Conservation (phyloP, 768 basidiomycete species). For the Coprinopsis sp. region DNA sequence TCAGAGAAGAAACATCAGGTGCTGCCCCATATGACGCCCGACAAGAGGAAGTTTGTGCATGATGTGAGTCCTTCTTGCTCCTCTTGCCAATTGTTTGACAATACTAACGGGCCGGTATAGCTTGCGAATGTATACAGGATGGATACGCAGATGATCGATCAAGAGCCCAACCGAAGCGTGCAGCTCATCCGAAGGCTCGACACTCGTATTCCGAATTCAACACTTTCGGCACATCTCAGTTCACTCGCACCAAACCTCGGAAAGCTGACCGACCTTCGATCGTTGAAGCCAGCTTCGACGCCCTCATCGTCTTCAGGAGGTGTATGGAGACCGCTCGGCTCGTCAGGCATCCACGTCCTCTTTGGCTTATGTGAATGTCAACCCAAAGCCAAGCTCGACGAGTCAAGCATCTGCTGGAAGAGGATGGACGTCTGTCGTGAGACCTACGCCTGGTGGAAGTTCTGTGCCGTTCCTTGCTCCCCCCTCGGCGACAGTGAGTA, state of each 20-base stretch:
- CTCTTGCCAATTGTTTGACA: neutral
- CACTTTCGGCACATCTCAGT: slow-evolving; percentile 50
- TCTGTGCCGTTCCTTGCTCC: neutral
- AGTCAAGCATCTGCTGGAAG: neutral
- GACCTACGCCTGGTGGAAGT: neutral
- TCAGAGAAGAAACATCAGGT: slow-evolving; percentile 68
- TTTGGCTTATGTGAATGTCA: slow-evolving; percentile 3
- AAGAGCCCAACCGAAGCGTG: slow-evolving; percentile 84
- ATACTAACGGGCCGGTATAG: slow-evolving; percentile 26
- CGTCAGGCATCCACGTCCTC: neutral
- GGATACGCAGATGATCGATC: slow-evolving; percentile 83
- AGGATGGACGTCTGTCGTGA: slow-evolving; percentile 1
- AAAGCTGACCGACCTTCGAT: slow-evolving; percentile 54
- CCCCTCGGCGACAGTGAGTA: neutral
- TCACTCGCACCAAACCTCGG: slow-evolving; percentile 44
- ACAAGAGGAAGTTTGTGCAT: slow-evolving; percentile 80
- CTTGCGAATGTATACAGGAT: slow-evolving; percentile 79
- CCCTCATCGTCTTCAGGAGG: neutral
- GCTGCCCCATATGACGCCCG: slow-evolving; percentile 75
- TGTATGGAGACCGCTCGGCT: neutral
- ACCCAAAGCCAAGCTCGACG: neutral
- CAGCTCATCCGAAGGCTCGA: slow-evolving; percentile 80
- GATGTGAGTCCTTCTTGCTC: slow-evolving; percentile 45
- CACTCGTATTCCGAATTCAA: slow-evolving; percentile 68
- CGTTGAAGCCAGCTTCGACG: slow-evolving; percentile 11